Evolutionary conservation across 176 grass and related monocot genomes (phyloP).

Genomic region (Oryza punctata): DNA sequence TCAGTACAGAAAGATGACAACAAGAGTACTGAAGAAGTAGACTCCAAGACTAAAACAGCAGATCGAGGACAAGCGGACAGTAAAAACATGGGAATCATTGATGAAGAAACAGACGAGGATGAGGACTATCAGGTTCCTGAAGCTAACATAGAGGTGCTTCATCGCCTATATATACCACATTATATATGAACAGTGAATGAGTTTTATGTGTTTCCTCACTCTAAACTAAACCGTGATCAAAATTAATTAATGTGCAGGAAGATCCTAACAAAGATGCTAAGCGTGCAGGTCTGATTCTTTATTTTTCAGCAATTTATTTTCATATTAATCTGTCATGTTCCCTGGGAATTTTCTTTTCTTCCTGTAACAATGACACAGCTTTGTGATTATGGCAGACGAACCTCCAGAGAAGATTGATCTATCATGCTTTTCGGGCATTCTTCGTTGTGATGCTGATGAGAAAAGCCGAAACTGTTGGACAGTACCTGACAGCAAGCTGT

Average conservation of each 20-base stretch:
- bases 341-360: not conserved
- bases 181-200: no score
- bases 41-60: conserved; percentile 40
- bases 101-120: conserved; percentile 89
- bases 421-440: conserved; percentile 76
- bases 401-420: conserved; percentile 61
- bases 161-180: not conserved
- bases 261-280: conserved; percentile 52
- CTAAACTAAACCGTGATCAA: conserved; percentile 30
- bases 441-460: conserved; percentile 58
- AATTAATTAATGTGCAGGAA: conserved; percentile 57
- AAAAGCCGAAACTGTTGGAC: conserved; percentile 87
- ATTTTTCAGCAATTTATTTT: not conserved
- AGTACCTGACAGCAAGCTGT: conserved; percentile 77
- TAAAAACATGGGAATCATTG: conserved; percentile 52
- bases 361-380: conserved; percentile 5
- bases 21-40: conserved; percentile 12
- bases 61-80: conserved; percentile 36
- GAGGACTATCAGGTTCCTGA: conserved; percentile 90
- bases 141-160: conserved; percentile 60
- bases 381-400: conserved; percentile 55
- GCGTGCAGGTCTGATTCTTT: conserved; percentile 48
- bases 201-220: conserved; percentile 2
- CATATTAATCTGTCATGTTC: conserved; percentile 5
- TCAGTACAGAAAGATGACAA: conserved; percentile 49